Evolutionary conservation across 257 asterid genomes (phyloP).

Genomic region (Ehretia macrophylla): DNA sequence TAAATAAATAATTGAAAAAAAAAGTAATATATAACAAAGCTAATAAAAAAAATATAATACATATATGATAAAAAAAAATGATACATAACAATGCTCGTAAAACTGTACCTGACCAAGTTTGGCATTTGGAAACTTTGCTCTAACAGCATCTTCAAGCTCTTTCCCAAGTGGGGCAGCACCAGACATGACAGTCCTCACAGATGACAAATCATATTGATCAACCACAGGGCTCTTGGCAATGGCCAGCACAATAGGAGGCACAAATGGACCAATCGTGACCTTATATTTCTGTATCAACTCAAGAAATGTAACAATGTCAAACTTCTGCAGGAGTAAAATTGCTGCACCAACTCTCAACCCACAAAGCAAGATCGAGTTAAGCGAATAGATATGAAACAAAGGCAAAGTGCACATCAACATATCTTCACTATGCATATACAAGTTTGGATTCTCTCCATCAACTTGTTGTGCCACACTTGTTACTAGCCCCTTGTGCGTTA

Average conservation of each 20-base stretch:
- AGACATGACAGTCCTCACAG: conserved; percentile 31
- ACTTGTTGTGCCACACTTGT: conserved; percentile 40
- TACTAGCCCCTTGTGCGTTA: conserved; percentile 31
- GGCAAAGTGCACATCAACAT: conserved; percentile 38
- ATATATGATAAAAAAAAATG: too few relatives aligned
- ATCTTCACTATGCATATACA: conserved; percentile 27
- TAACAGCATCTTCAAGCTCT: conserved; percentile 35
- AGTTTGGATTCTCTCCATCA: conserved; percentile 37
- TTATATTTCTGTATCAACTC: conserved; percentile 26
- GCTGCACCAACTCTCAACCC: conserved; percentile 37
- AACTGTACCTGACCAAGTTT: conserved; percentile 35
- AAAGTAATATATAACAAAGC: too few relatives aligned
- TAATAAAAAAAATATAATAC: too few relatives aligned
- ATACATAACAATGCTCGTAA: too few relatives aligned
- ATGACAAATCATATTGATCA: conserved; percentile 25
- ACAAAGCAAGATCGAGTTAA: conserved; percentile 27
- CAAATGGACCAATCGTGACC: conserved; percentile 38
- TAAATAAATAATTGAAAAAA: too few relatives aligned
- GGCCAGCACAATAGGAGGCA: conserved; percentile 34
- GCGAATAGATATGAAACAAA: conserved; percentile 32
- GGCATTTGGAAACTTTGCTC: conserved; percentile 37
- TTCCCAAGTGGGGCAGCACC: conserved; percentile 45
- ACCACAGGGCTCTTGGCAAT: conserved; percentile 31
- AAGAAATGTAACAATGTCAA: conserved; percentile 24
- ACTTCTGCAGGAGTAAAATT: conserved; percentile 32